Evolutionary conservation across 768 basidiomycete species (phyloP).

Genomic region (Naganishia randhawae): DNA sequence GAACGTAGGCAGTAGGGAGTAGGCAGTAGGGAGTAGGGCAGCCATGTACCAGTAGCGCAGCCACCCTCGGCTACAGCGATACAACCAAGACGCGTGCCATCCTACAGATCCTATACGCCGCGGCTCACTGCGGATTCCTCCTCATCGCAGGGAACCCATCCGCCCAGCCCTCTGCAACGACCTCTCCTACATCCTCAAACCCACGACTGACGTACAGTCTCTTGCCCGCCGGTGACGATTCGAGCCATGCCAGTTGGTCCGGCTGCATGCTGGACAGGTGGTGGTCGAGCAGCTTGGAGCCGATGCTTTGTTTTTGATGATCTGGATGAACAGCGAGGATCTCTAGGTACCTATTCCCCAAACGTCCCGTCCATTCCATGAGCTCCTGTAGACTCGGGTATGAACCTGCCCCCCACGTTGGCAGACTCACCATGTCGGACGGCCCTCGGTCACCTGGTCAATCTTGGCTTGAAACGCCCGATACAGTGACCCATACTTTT

Average conservation of each 20-base stretch:
- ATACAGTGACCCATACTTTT: constrained; percentile 25
- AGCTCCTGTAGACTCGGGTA: not conserved
- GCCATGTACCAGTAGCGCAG: too few species aligned
- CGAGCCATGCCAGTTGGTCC: constrained; percentile 21
- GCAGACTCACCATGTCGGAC: constrained; percentile 6
- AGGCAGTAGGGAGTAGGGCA: too few species aligned
- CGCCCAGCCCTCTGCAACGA: constrained; percentile 27
- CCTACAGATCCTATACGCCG: not conserved
- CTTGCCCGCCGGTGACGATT: constrained; percentile 25
- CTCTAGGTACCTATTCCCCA: constrained; percentile 23
- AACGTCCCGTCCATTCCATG: not conserved
- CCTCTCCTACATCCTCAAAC: constrained; percentile 26
- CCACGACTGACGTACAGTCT: constrained; percentile 24
- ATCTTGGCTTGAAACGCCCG: constrained; percentile 27
- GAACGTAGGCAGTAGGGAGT: too few species aligned
- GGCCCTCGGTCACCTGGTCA: constrained; percentile 6
- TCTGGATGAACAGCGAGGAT: constrained; percentile 28
- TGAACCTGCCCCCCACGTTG: not conserved
- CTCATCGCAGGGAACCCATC: constrained; percentile 29
- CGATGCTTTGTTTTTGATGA: constrained; percentile 20
- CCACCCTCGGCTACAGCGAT: too few species aligned
- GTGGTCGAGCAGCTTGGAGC: constrained; percentile 25
- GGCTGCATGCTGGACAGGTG: constrained; percentile 19
- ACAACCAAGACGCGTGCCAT: too few species aligned
- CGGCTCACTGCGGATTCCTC: constrained; percentile 10